Base-by-base conservation (phyloP, 257 asterid genomes). In the Solanum bukasovii region DNA sequence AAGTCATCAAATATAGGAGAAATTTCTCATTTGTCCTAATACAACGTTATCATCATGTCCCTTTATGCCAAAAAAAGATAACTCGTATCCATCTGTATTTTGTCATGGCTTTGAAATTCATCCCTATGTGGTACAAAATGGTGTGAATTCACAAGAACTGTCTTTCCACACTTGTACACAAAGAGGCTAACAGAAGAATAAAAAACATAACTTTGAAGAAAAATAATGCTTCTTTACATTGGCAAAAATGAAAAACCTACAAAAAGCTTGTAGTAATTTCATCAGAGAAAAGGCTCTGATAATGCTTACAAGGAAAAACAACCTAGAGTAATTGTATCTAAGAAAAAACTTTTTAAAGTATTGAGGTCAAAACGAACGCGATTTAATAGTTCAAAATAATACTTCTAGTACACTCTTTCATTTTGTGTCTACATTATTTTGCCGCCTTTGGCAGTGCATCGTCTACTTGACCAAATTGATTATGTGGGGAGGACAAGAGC, bases 401-500 rank as follows among this genome's bases (percentile, higher is more conserved):
- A 10, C 10, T 52, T 49, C 21, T 40, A 42, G 20, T 31, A 82
- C 31, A 49, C 44, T 82, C 44, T 89, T 89, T 83, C 89, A 85
- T 29, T 84, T 84, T 78, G 59, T 63, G 72, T 78, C 90, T 90
- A 86, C 68, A 87, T 87, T 85, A 61, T 87, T 91, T 73, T 87
- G 86, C 89, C 83, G 49, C 87, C 88, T 72, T 78, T 74, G 81
- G 74, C 40, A 11, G 13, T 46, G 49, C 83, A 61, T 49, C 35
- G 49, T 84, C 72, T 70, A 77, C 59, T 86, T 20, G 40, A 56
- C 59, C 90, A 74, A 94, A 59, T 85, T 91, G 86, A 73, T 88
- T 37, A 93, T 93, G 25, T 89, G 90, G 27, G 91, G 91, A 56
- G 93, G 92, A 89, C 87, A 89, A 13, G 94, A 91, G 73, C 93